Evolutionary conservation across 352 stramenopile species (phyloP), one percentile per base, ranked within the genome.

Genomic region (Blastocystis sp.): DNA sequence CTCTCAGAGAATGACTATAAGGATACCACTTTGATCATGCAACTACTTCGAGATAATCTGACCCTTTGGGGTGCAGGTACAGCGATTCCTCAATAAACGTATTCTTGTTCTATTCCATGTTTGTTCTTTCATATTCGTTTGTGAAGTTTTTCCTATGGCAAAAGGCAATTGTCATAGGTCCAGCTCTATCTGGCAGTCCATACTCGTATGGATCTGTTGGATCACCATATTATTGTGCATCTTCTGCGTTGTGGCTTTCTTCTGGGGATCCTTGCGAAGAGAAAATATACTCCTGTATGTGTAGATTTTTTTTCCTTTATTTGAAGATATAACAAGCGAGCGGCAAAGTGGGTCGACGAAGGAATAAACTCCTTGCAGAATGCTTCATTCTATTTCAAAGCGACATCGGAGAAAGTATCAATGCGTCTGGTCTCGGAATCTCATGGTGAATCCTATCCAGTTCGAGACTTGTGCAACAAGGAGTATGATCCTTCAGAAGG

Each of bases 1-100:
- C 92, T 99, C 24, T 97, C 95, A 78, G 96, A 99, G 88, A 95
- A 98, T 90, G 96, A 92, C 59, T 99, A 99, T 93, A 98, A 98
- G 93, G 96, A 99, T 90, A 97, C 93, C 46, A 99, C 96, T 51
- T 91, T 99, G 71, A 99, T 99, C 90, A 99, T 99, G 96, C 96
- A 99, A 92, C 91, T 99, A 78, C 92, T 99, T 66, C 93, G 96
- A 86, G 96, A 98, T 92, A 99, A 99, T 94, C 91, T 99, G 49
- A 99, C 96, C 16, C 91, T 99, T 58, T 99, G 96, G 96, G 98
- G 95, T 43, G 96, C 92, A 75, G 96, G 98, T 89, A 94, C 97
- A 89, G 94, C 95, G 42, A 46, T 46, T 16, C 27, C 65, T 29
- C 69, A 80, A 21, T 80, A 80, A 21, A 57, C 12, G 49, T 12